These are phyloP conservation scores for Trichoderma orchidacearum DNA, from an alignment of 495 filamentous ascomycete species.

Conservation along the genomic window DNA sequence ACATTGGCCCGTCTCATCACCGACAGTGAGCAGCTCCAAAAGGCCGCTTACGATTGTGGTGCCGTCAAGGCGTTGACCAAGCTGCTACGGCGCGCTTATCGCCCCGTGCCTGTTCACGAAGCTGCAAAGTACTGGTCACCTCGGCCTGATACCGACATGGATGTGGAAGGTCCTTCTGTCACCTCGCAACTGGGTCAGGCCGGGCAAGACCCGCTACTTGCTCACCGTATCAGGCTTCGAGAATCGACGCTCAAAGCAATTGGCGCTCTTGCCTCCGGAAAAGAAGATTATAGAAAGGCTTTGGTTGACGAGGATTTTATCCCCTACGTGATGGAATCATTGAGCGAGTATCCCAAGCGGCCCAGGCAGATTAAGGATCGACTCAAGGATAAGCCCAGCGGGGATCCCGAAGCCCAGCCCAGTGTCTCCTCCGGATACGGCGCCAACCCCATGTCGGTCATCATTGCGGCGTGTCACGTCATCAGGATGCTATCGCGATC, in stretches of 20 bases:
- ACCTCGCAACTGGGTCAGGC: conserved; percentile 39
- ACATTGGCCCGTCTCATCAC: conserved; percentile 67
- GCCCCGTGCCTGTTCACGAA: conserved; percentile 25
- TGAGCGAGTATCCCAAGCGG: conserved; percentile 42
- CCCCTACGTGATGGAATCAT: conserved; percentile 68
- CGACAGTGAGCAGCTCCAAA: conserved; percentile 63
- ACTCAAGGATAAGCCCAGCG: conserved; percentile 2
- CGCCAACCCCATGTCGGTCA: conserved; percentile 43
- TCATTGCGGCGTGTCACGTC: conserved; percentile 75
- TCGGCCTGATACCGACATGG: conserved; percentile 9
- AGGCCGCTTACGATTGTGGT: conserved; percentile 65
- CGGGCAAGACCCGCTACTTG: conserved; percentile 47
- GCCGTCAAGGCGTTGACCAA: conserved; percentile 60
- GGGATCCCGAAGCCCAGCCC: conserved; percentile 2
- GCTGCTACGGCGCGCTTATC: conserved; percentile 57
- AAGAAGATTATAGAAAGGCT: conserved; percentile 72
- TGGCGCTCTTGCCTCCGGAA: conserved; percentile 62
- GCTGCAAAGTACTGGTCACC: conserved; percentile 30
- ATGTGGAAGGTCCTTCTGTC: conserved; percentile 7
- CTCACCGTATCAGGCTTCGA: conserved; percentile 64
- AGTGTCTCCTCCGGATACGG: conserved; percentile 11
- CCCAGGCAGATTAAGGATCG: conserved; percentile 5
- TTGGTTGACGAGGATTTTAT: conserved; percentile 72
- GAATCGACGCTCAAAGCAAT: conserved; percentile 68
- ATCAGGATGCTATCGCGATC: conserved; percentile 68